Conservation (phyloP, 257 asterid species). For the Solanum chilense region DNA sequence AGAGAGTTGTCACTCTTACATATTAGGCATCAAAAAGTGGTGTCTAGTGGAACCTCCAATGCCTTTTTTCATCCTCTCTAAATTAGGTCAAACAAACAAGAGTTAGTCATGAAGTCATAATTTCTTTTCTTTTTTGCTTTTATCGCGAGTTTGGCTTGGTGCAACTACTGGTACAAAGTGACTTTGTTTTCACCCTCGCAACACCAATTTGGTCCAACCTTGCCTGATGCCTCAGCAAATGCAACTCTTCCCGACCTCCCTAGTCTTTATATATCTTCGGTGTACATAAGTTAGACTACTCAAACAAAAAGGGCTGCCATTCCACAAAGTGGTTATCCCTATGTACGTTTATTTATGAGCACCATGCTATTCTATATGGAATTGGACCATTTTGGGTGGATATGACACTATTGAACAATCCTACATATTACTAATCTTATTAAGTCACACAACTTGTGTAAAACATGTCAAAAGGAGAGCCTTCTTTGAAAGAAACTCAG, state of each 20-base stretch:
- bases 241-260: background rate
- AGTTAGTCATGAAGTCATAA: background rate
- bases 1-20: background rate
- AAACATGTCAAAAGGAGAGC: background rate
- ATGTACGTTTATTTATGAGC: background rate
- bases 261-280: background rate
- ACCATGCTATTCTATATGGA: background rate
- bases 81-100: background rate
- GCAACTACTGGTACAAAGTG: background rate
- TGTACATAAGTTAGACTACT: background rate
- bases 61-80: background rate
- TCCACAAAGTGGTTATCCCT: background rate
- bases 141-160: background rate
- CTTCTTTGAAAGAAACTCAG: background rate
- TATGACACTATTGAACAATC: background rate
- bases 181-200: background rate
- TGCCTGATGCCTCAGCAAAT: background rate
- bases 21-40: background rate
- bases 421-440: background rate
- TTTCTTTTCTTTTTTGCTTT: background rate
- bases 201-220: background rate
- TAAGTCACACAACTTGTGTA: background rate
- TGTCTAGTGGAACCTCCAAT: background rate
- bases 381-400: background rate
- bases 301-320: background rate